These are phyloP conservation scores for Pichia sp. DNA, from an alignment of 1,139 yeast species.

Conservation along the genomic window DNA sequence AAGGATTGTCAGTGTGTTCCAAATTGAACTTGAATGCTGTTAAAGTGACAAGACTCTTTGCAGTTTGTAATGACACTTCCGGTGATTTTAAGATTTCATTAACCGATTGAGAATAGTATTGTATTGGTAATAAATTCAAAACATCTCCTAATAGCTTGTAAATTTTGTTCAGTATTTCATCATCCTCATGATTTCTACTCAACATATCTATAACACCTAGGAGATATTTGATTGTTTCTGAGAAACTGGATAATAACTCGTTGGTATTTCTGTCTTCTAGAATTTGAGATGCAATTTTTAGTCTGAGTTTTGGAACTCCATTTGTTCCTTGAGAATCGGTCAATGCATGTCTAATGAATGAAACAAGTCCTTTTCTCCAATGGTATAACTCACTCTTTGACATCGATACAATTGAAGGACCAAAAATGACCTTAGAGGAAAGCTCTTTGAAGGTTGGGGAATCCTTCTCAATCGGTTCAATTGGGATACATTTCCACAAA, in stretches of 20 bases:
- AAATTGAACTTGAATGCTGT: slow-evolving; percentile 66
- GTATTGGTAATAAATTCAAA: slow-evolving; percentile 69
- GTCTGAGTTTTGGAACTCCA: slow-evolving; percentile 45
- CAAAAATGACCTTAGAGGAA: slow-evolving; percentile 57
- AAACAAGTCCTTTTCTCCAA: slow-evolving; percentile 50
- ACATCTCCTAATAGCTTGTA: slow-evolving; percentile 55
- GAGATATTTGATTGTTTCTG: slow-evolving; percentile 40
- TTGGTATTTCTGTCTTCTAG: slow-evolving; percentile 42
- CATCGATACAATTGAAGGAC: slow-evolving; percentile 53
- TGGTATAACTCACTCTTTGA: slow-evolving; percentile 45
- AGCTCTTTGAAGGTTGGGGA: slow-evolving; percentile 36
- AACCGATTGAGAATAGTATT: slow-evolving; percentile 63
- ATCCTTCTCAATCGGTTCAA: slow-evolving; percentile 34
- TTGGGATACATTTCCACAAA: slow-evolving; percentile 52
- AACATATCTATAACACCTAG: slow-evolving; percentile 32
- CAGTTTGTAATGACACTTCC: slow-evolving; percentile 33
- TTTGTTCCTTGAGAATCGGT: slow-evolving; percentile 43
- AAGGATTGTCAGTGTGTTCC: slow-evolving; percentile 49
- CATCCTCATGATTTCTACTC: slow-evolving; percentile 25
- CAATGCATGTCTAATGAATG: slow-evolving; percentile 48
- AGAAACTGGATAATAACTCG: slow-evolving; percentile 42
- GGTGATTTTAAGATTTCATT: slow-evolving; percentile 40
- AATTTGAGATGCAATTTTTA: slow-evolving; percentile 55
- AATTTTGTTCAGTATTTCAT: slow-evolving; percentile 31
- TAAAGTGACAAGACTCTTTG: slow-evolving; percentile 54